Percentiles rank a stretch among this genome's conserved stretches.
phyloP scores from a whole-genome alignment of 305 asterid genomes.

The Rubia balearica region DNA sequence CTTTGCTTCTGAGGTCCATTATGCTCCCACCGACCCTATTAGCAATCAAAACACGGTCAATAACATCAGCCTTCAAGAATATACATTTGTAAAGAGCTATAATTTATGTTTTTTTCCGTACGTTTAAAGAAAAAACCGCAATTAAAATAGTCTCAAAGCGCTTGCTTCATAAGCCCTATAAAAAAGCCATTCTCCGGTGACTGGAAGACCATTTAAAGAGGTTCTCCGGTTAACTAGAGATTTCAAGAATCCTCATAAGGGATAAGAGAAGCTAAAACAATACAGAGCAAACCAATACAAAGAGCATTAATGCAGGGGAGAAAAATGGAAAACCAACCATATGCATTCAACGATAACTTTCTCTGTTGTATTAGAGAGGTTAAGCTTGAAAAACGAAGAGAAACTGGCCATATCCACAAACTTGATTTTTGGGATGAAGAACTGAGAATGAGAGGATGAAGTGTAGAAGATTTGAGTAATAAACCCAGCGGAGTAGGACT shows the following conservation, averaged over 20 bases:
- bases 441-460: background rate
- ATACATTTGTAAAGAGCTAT: too few species aligned
- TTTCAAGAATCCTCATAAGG: background rate
- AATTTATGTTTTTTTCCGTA: too few species aligned
- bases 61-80: too few species aligned
- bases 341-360: conserved; percentile 46
- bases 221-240: background rate
- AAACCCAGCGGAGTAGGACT: background rate
- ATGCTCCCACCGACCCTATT: conserved; percentile 90
- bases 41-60: too few species aligned
- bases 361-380: conserved; percentile 37
- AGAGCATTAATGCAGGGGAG: too few species aligned
- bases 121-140: too few species aligned
- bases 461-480: background rate
- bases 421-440: too few species aligned
- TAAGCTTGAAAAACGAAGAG: conserved; percentile 46
- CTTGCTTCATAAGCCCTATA: too few species aligned
- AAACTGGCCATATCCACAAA: conserved; percentile 27
- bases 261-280: too few species aligned
- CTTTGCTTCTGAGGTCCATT: conserved; percentile 84
- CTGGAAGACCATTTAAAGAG: background rate
- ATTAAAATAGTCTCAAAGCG: too few species aligned
- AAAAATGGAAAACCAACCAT: conserved; percentile 31
- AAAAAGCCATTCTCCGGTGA: background rate
- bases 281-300: too few species aligned